Evolutionary conservation across 2,329 filamentous ascomycete species (phyloP), one percentile per base, ranked within the genome.

Genomic region (Trichoderma endophyticum): DNA sequence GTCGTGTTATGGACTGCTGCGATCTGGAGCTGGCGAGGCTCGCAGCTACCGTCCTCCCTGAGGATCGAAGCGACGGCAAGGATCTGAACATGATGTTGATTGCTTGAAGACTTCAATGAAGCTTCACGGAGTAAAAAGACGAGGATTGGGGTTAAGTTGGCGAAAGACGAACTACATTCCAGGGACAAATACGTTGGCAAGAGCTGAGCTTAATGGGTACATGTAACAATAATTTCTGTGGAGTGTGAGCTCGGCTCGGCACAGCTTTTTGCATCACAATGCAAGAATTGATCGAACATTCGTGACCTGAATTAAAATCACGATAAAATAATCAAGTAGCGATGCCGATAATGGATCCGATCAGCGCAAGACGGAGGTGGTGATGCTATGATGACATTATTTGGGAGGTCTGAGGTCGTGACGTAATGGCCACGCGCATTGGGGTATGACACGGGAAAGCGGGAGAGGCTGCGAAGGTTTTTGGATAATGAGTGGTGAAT

Each of bases 31-130:
- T 21, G 8, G 39, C 67, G 39, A 70, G 34, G 34, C 59, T 64
- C 11, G 43, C 48, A 14, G 43, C 12, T 6, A 66, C 5, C 0
- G 43, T 30, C 48, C 64, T 14, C 73, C 73, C 3, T 18, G 39
- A 30, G 14, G 39, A 60, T 34, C n/a, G 21, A 59, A 54, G 70
- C 60, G 67, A 12, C 43, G n/a, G 61, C 28, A 79, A 75, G 9
- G 75, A 74, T 73, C 77, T 79, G 70, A 81, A 77, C 80, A 81
- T 81, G 73, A 30, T 57, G 62, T 3, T 4, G 48, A 54, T 54
- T 54, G 34, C 36, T 54, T 39, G 24, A 7, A 24, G 28, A 8
- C 39, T 39, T 70, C 6, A n/a, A 36, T 21, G 6, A 6, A 30
- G 4, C 5, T 54, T 54, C 9, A 43, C 39, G 18, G 18, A 43